Conservation (phyloP, 2,329 filamentous ascomycete species). For the Cordyceps cateniannulata region DNA sequence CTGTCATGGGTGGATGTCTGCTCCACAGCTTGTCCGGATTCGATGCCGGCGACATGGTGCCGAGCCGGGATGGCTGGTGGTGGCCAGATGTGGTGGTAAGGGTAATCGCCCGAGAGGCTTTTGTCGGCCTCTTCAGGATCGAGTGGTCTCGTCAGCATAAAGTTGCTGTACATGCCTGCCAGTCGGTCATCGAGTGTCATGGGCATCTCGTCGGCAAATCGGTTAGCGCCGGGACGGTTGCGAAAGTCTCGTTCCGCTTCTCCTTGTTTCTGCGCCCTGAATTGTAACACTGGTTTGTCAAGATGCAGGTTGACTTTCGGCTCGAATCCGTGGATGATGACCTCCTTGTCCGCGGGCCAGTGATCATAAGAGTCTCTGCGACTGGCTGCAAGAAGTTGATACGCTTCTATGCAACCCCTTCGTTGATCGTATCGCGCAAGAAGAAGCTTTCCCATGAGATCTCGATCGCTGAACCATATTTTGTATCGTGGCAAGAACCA, state of each 20-base stretch:
- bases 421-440: slow-evolving; percentile 69
- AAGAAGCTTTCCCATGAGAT: slow-evolving; percentile 67
- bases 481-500: slow-evolving; percentile 81
- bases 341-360: slow-evolving; percentile 59
- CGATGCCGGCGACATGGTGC: slow-evolving; percentile 40
- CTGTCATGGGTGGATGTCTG: slow-evolving; percentile 23
- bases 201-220: slow-evolving; percentile 44
- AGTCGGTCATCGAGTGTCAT: slow-evolving; percentile 42
- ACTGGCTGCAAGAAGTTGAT: slow-evolving; percentile 64
- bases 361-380: slow-evolving; percentile 46
- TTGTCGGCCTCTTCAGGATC: slow-evolving; percentile 28
- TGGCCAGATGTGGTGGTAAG: slow-evolving; percentile 64
- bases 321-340: slow-evolving; percentile 66
- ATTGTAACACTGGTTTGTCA: slow-evolving; percentile 63
- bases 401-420: slow-evolving; percentile 72
- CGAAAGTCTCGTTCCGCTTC: slow-evolving; percentile 18
- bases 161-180: slow-evolving; percentile 55
- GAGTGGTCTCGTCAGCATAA: slow-evolving; percentile 56
- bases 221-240: slow-evolving; percentile 23
- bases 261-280: slow-evolving; percentile 29
- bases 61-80: slow-evolving; percentile 61
- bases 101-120: slow-evolving; percentile 27
- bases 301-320: slow-evolving; percentile 66
- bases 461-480: slow-evolving; percentile 77
- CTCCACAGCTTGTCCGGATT: slow-evolving; percentile 20